phyloP scores from a whole-genome alignment of 2,329 filamentous ascomycete genomes.

The Penicillium sp. region DNA sequence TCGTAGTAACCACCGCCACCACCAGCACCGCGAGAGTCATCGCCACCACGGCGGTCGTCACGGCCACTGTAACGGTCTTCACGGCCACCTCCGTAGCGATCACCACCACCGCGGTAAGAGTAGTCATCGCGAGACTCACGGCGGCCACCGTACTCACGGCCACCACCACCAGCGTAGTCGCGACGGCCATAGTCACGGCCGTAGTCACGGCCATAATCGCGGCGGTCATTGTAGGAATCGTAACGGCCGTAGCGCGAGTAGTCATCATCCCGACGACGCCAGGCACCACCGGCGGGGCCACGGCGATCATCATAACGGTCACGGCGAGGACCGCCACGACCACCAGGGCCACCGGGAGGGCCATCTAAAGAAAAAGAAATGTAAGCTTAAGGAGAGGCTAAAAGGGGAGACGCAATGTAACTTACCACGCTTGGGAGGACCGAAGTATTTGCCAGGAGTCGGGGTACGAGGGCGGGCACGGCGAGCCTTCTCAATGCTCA shows the following conservation, averaged over 20 bases:
- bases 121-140: constrained; percentile 46
- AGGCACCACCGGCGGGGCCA: constrained; percentile 49
- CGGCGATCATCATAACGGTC: constrained; percentile 54
- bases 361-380: constrained; percentile 30
- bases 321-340: constrained; percentile 43
- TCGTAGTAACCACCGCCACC: constrained; percentile 49
- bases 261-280: constrained; percentile 45
- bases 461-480: constrained; percentile 91
- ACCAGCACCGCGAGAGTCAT: constrained; percentile 43
- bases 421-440: constrained; percentile 93
- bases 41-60: constrained; percentile 44
- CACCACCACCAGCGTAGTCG: constrained; percentile 44
- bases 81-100: constrained; percentile 48
- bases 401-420: constrained; percentile 18
- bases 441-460: constrained; percentile 98
- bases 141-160: constrained; percentile 47
- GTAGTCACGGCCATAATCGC: constrained; percentile 61
- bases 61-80: constrained; percentile 47
- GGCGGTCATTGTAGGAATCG: constrained; percentile 53
- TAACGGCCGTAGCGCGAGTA: constrained; percentile 45
- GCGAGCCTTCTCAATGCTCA: constrained; percentile 98
- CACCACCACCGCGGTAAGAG: constrained; percentile 38
- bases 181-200: constrained; percentile 61
- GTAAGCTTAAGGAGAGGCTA: not conserved
- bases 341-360: constrained; percentile 26